Evolutionary conservation across 495 filamentous ascomycete species (phyloP).

Genomic region (Penicillium salamii): DNA sequence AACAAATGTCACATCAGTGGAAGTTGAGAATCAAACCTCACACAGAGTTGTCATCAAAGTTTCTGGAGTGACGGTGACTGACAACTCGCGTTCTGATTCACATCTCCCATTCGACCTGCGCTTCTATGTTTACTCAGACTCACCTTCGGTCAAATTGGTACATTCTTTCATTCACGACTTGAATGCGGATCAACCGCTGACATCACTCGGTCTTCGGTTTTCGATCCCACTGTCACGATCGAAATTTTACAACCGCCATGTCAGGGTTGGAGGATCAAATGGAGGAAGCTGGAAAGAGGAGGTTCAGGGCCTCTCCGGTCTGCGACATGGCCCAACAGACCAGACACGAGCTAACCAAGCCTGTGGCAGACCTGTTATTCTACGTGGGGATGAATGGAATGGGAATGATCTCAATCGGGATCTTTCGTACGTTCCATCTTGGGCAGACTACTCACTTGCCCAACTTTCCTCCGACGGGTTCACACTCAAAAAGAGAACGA

Average conservation of each 20-base stretch:
- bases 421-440: constrained; percentile 36
- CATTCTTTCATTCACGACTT: constrained; percentile 38
- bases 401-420: constrained; percentile 9
- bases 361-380: constrained; percentile 2
- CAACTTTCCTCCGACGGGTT: constrained; percentile 51
- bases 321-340: constrained; percentile 33
- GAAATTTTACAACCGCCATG: constrained; percentile 36
- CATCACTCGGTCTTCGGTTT: constrained; percentile 35
- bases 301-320: constrained; percentile 39
- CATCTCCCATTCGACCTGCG: constrained; percentile 39
- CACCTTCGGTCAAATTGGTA: constrained; percentile 28
- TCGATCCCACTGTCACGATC: constrained; percentile 32
- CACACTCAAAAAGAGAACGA: constrained; percentile 49
- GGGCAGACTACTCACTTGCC: constrained; percentile 45
- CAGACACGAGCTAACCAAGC: constrained; percentile 13
- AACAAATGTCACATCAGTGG: constrained; percentile 2
- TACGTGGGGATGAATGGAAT: constrained; percentile 7
- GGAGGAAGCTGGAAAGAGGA: constrained; percentile 40
- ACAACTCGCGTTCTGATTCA: neutral
- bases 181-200: constrained; percentile 28
- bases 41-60: constrained; percentile 13
- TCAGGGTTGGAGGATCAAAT: constrained; percentile 33
- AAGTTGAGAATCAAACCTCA: constrained; percentile 13
- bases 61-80: constrained; percentile 4
- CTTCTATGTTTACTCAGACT: constrained; percentile 40